Conservation (phyloP, 2,329 filamentous ascomycete genomes). For the Coleophoma cylindrospora region DNA sequence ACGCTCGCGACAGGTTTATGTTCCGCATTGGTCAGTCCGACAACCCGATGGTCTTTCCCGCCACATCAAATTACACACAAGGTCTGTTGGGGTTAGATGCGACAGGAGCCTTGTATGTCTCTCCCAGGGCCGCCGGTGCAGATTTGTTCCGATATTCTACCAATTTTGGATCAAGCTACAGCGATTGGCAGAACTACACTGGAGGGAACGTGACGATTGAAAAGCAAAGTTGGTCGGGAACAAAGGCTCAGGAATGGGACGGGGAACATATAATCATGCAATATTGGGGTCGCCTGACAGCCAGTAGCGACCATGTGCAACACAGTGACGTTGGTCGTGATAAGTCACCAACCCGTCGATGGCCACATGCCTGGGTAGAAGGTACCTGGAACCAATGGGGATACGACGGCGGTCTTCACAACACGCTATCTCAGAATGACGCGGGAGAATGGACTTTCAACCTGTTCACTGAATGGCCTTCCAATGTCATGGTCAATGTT, state of each 20-base stretch:
- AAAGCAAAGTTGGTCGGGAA: conserved; percentile 51
- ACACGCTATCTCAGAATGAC: conserved; percentile 42
- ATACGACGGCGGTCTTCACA: conserved; percentile 53
- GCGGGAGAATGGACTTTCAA: conserved; percentile 52
- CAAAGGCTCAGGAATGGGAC: conserved; percentile 50
- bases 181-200: conserved; percentile 49
- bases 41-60: conserved; percentile 56
- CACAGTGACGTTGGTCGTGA: conserved; percentile 46
- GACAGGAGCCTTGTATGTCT: conserved; percentile 35
- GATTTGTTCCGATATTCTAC: conserved; percentile 39
- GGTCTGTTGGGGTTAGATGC: conserved; percentile 39
- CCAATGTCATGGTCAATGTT: conserved; percentile 54
- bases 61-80: conserved; percentile 51
- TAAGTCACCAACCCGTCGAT: conserved; percentile 35
- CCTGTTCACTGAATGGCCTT: conserved; percentile 60
- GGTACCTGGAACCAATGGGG: conserved; percentile 60
- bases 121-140: conserved; percentile 54
- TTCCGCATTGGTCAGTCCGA: conserved; percentile 50
- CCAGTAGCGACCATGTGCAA: conserved; percentile 55
- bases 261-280: conserved; percentile 59
- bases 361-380: conserved; percentile 59
- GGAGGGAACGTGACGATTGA: conserved; percentile 43
- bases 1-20: conserved; percentile 51
- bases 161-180: conserved; percentile 31
- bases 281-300: conserved; percentile 55